These are phyloP conservation scores for Xylona heveae DNA, from an alignment of 495 filamentous ascomycete species.

Conservation along the genomic window DNA sequence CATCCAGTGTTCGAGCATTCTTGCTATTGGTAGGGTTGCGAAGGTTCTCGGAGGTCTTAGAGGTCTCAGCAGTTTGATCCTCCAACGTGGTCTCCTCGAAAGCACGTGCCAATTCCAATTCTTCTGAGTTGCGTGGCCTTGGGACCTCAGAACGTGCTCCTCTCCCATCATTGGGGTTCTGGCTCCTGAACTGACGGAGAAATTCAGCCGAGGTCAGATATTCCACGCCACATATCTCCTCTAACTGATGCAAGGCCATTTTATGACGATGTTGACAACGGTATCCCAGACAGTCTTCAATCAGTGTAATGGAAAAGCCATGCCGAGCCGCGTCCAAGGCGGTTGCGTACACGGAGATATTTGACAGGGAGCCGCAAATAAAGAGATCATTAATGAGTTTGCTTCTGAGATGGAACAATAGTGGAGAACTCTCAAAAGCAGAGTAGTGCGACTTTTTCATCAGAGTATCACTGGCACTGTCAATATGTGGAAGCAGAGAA, in stretches of 20 bases:
- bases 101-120: no score
- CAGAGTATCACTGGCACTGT: conserved; percentile 36
- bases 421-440: conserved; percentile 51
- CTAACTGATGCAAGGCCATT: conserved; percentile 55
- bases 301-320: conserved; percentile 62
- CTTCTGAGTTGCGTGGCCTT: neutral
- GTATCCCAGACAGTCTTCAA: conserved; percentile 83
- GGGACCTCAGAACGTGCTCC: conserved; percentile 5
- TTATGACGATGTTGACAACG: conserved; percentile 50
- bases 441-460: conserved; percentile 76
- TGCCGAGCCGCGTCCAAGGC: conserved; percentile 76
- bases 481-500: conserved; percentile 30
- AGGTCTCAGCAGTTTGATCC: no score
- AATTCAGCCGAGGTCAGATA: conserved; percentile 33
- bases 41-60: no score
- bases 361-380: conserved; percentile 74
- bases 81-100: no score
- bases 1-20: conserved; percentile 3
- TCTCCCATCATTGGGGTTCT: conserved; percentile 5
- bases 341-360: conserved; percentile 79
- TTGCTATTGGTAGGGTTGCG: no score
- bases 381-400: conserved; percentile 81
- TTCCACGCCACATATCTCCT: conserved; percentile 51
- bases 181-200: conserved; percentile 21
- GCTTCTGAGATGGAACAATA: conserved; percentile 49